Evolutionary conservation across 176 grass and related monocot species (phyloP), one percentile per base, ranked within the genome.

Genomic region (Lolium multiflorum): DNA sequence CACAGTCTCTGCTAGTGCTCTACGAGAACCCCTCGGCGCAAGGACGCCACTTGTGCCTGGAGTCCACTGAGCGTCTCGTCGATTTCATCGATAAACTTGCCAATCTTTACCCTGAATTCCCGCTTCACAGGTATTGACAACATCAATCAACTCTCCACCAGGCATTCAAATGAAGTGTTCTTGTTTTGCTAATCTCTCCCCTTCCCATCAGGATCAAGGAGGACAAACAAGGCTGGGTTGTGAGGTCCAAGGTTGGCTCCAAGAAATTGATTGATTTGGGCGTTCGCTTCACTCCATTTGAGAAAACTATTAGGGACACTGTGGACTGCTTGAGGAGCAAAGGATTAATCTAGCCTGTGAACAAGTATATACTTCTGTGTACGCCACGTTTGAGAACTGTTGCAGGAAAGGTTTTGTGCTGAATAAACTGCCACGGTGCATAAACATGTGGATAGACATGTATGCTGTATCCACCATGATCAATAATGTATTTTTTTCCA

Each of bases 261-360:
- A 92, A 86, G 78, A 92, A 95, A 47, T 52, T 90, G 85, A 83
- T 92, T 25, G 55, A 90, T 16, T 12, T 92, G 78, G 90, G 90
- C 41, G 81, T 92, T 66, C 14, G 11, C 37, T 94, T 92, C 82
- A 92, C 24, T 41, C 79, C 82, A 0, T 11, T 88, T 3, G 85
- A 92, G 13, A 54, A 85, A 78, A 77, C 74, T 49, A 89, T 91
- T 35, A 89, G 41, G 74, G 89, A 94, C 16, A 87, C 72, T 0
- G 79, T 91, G 50, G 83, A 84, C 16, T 80, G 67, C 28, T 87
- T 94, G 22, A 89, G 85, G 79, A 87, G 89, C 60, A 94, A 91
- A 84, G 89, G 56, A 12, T 51, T 62, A 26, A 64, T 89, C 74
- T 91, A 87, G 76, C 31, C 16, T 72, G 5, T 86, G 13, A 83